Base-by-base conservation (phyloP, 2,329 filamentous ascomycete genomes). In the Setomelanomma holmii region DNA sequence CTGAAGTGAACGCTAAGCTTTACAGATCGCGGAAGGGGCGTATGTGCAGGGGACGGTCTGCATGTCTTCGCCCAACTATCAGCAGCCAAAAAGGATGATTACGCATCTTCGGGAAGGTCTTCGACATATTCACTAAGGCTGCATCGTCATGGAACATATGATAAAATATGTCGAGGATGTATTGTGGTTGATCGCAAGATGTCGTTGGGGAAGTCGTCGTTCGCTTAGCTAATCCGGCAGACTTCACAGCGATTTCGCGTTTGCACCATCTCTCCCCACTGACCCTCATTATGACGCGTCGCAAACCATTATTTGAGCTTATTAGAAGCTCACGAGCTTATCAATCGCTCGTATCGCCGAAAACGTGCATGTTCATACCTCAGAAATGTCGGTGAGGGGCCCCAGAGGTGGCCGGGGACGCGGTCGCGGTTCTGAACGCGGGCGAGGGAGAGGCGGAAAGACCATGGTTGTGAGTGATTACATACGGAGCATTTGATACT, bases 321-420 rank as follows among this genome's bases (percentile, higher is more conserved):
- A 14, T 14, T 24, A n/a, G n/a, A 43, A 38, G 40, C 40, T 43
- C 36, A 14, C n/a, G 16, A 30, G 16, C 5, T 23, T 3, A n/a
- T 22, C 46, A 49, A 39, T 49, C 33, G 40, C 46, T 38, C 21
- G 16, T 33, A 19, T 12, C 7, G 4, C 34, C n/a, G n/a, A 14
- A 8, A 8, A n/a, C 42, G 39, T 21, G 16, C 19, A 39, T 17
- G 20, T 3, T 3, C 11, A 8, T 19, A 24, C 6, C 12, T 19
- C 16, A 2, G 40, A 43, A 27, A 72, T 72, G 69, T 63, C 63
- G 17, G 39, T 58, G 57, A 69, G 61, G 51, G 64, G 58, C 17
- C 34, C 49, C 8, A 49, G 56, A 38, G 56, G 53, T 16, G 51
- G 55, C 33, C 52, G 40, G 20, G 53, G 48, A 21, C 51, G 49